Percentiles rank a stretch among this genome's conserved stretches.
These are phyloP conservation scores for Exophiala spinifera DNA, from an alignment of 2,329 filamentous ascomycete genomes.

Conservation along the genomic window DNA sequence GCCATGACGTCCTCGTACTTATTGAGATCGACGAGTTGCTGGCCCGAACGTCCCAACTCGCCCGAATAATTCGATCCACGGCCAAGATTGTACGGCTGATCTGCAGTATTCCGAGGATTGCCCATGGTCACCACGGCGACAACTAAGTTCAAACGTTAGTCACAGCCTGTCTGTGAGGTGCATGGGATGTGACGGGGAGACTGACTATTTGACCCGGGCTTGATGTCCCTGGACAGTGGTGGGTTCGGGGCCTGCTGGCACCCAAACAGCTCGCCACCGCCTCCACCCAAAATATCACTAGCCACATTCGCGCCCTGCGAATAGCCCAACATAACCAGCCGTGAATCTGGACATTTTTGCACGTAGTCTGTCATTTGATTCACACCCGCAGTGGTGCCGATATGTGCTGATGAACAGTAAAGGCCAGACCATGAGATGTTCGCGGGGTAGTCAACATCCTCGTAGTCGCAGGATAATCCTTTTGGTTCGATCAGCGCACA, in stretches of 20 bases:
- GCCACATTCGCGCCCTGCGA: conserved; percentile 35
- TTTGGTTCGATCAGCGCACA: conserved; percentile 7
- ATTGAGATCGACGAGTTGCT: conserved; percentile 18
- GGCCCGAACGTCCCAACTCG: conserved; percentile 2
- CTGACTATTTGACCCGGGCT: conserved; percentile 11
- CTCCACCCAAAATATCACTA: conserved; percentile 33
- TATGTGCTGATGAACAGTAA: conserved; percentile 14
- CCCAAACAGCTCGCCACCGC: conserved; percentile 25
- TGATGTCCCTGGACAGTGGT: conserved; percentile 5
- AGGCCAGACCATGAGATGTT: conserved; percentile 14
- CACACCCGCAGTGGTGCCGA: conserved; percentile 5
- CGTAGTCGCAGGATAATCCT: conserved; percentile 19
- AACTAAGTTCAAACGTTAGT: conserved; percentile 13
- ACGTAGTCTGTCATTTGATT: conserved; percentile 13
- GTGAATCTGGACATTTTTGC: conserved; percentile 29
- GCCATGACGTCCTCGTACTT: conserved; percentile 12
- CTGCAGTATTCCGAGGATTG: conserved; percentile 11
- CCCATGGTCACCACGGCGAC: conserved; percentile 15
- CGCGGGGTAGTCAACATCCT: conserved; percentile 19
- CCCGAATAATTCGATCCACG: conserved; percentile 13
- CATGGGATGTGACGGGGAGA: background rate
- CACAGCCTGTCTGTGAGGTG: background rate
- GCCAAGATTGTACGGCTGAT: conserved; percentile 18
- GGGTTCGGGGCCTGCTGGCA: conserved; percentile 13
- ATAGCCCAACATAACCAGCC: conserved; percentile 34